Conservation (phyloP, 495 filamentous ascomycete species). For the Aspergillus funiculosus region DNA sequence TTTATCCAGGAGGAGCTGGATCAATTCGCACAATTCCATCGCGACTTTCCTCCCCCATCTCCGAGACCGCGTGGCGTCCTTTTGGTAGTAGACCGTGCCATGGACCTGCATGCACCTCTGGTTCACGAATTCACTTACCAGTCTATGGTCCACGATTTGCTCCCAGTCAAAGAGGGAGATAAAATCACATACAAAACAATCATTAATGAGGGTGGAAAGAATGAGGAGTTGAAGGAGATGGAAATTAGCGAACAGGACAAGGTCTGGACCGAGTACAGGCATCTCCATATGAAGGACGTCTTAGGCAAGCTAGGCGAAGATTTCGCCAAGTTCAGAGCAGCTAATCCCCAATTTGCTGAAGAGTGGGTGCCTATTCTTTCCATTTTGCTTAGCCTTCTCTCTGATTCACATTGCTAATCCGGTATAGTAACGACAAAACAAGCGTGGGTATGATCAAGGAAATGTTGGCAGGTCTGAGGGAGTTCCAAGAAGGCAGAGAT, state of each 20-base stretch:
- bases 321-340: slow-evolving; percentile 82
- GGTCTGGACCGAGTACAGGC: slow-evolving; percentile 89
- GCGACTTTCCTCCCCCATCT: slow-evolving; percentile 76
- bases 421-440: slow-evolving; percentile 48
- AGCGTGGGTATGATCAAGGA: slow-evolving; percentile 90
- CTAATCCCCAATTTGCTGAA: slow-evolving; percentile 91
- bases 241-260: slow-evolving; percentile 83
- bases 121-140: slow-evolving; percentile 98
- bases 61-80: slow-evolving; percentile 76
- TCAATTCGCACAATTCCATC: slow-evolving; percentile 71
- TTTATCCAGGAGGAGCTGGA: slow-evolving; percentile 90
- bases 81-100: slow-evolving; percentile 81
- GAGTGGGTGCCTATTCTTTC: slow-evolving; percentile 34
- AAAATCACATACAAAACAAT: slow-evolving; percentile 79
- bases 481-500: slow-evolving; percentile 92
- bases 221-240: slow-evolving; percentile 79
- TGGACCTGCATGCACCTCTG: slow-evolving; percentile 82
- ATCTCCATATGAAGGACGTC: slow-evolving; percentile 96
- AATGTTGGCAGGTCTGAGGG: slow-evolving; percentile 90
- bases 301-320: slow-evolving; percentile 89
- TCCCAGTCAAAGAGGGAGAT: slow-evolving; percentile 80
- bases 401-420: slow-evolving; percentile 8
- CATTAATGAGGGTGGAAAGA: slow-evolving; percentile 60
- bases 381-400: background rate
- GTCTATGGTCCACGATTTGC: slow-evolving; percentile 90